phyloP scores from a whole-genome alignment of 108 stramenopile species.

The Cyclostephanos tholiformis region DNA sequence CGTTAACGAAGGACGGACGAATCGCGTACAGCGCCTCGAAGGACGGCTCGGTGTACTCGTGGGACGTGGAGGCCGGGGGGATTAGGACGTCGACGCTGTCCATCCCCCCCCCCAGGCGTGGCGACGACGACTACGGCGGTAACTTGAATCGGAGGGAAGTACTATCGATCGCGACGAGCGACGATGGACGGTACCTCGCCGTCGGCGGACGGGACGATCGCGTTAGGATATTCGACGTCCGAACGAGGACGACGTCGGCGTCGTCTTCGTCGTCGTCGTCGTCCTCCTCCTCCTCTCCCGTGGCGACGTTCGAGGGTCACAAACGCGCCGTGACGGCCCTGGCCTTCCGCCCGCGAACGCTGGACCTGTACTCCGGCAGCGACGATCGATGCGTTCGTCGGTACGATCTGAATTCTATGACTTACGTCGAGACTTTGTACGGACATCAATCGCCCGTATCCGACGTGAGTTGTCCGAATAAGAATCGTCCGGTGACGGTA shows the following conservation, averaged over 20 bases:
- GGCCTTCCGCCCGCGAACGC: slow-evolving; percentile 79
- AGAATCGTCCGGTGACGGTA: slow-evolving; percentile 88
- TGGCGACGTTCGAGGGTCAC: slow-evolving; percentile 85
- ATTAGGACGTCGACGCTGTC: slow-evolving; percentile 42
- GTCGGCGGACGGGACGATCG: slow-evolving; percentile 90
- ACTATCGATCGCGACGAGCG: slow-evolving; percentile 86
- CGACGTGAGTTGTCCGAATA: slow-evolving; percentile 79
- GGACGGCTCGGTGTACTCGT: slow-evolving; percentile 91
- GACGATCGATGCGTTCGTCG: slow-evolving; percentile 92
- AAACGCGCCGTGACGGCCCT: slow-evolving; percentile 84
- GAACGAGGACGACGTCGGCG: slow-evolving; percentile 49
- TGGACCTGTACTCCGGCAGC: slow-evolving; percentile 91
- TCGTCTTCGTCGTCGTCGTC: not conserved
- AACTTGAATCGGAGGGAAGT: slow-evolving; percentile 71
- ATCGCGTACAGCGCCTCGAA: slow-evolving; percentile 89
- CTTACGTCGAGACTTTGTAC: slow-evolving; percentile 97
- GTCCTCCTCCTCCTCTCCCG: slow-evolving; percentile 29
- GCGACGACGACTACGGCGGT: slow-evolving; percentile 24
- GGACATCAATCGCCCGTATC: slow-evolving; percentile 95
- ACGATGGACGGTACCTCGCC: slow-evolving; percentile 93
- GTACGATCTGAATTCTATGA: slow-evolving; percentile 90
- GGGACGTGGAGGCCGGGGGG: slow-evolving; percentile 90
- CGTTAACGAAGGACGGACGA: slow-evolving; percentile 63
- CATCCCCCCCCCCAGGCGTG: too few species aligned
- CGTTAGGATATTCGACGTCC: slow-evolving; percentile 84